Percentiles rank a stretch among this genome's conserved stretches.
Conservation (phyloP, 2,329 filamentous ascomycete species). For the Clonostachys byssicola region DNA sequence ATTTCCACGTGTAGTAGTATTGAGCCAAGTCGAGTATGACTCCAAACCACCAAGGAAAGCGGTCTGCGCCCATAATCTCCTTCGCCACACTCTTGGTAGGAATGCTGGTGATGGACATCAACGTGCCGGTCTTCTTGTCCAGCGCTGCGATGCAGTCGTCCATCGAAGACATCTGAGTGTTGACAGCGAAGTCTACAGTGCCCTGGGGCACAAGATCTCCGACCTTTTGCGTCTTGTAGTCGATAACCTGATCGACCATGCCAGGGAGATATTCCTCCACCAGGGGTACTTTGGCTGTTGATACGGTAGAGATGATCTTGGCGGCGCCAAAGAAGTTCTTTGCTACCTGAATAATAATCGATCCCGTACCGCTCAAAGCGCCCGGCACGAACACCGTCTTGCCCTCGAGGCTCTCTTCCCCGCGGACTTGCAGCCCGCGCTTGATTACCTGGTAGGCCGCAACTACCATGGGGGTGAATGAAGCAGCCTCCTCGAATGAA, state of each 20-base stretch:
- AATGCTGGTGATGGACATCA: slow-evolving; percentile 33
- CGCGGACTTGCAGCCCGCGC: slow-evolving; percentile 27
- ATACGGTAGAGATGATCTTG: slow-evolving; percentile 45
- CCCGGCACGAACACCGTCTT: slow-evolving; percentile 48
- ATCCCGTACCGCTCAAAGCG: slow-evolving; percentile 42
- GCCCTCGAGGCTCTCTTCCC: slow-evolving; percentile 33
- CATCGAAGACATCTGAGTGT: slow-evolving; percentile 37
- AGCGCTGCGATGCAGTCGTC: slow-evolving; percentile 29
- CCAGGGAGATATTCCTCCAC: slow-evolving; percentile 35
- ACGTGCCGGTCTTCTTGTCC: slow-evolving; percentile 27
- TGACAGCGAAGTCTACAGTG: slow-evolving; percentile 44
- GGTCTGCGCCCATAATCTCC: slow-evolving; percentile 20
- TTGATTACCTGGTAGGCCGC: slow-evolving; percentile 38
- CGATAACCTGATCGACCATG: slow-evolving; percentile 43
- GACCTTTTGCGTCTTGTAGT: slow-evolving; percentile 40
- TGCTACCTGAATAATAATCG: slow-evolving; percentile 40
- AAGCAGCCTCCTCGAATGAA: slow-evolving; percentile 27
- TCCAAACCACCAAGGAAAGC: slow-evolving; percentile 29
- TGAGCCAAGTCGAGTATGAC: slow-evolving; percentile 27
- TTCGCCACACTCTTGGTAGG: slow-evolving; percentile 22
- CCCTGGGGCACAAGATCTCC: slow-evolving; percentile 27
- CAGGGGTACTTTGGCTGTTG: slow-evolving; percentile 42
- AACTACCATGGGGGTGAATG: slow-evolving; percentile 26
- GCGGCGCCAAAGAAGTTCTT: slow-evolving; percentile 42
- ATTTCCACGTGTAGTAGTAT: slow-evolving; percentile 32